Evolutionary conservation across 1,284 basidiomycete species (phyloP).

Genomic region (Rhodotorula sp.): DNA sequence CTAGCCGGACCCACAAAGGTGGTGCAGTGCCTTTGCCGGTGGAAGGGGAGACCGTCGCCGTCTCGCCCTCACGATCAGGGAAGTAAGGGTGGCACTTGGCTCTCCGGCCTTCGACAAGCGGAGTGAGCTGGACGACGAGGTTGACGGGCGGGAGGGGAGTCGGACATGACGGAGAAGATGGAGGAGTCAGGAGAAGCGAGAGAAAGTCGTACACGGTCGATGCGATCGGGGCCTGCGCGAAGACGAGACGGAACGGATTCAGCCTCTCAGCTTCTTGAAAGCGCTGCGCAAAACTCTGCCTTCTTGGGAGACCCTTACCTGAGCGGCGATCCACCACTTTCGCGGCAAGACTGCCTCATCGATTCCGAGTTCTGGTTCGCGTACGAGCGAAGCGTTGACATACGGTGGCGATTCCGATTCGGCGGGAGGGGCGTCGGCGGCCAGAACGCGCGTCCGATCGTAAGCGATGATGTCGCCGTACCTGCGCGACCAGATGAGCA

Average conservation of each 20-base stretch:
- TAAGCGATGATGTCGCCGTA: conserved; percentile 71
- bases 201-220: conserved; percentile 70
- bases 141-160: conserved; percentile 13
- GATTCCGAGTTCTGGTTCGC: conserved; percentile 61
- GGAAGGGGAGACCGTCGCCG: conserved; percentile 57
- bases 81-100: conserved; percentile 75
- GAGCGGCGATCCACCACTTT: conserved; percentile 77
- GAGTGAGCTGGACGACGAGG: conserved; percentile 70
- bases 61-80: conserved; percentile 60
- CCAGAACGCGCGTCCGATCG: conserved; percentile 67
- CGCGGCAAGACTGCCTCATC: conserved; percentile 1
- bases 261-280: not conserved
- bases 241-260: not conserved
- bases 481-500: conserved; percentile 44
- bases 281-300: not conserved
- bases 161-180: conserved; percentile 6
- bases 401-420: conserved; percentile 51
- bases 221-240: conserved; percentile 61
- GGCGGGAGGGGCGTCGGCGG: conserved; percentile 44
- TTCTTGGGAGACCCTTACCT: conserved; percentile 48
- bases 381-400: conserved; percentile 78
- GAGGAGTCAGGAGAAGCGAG: conserved; percentile 56
- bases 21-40: conserved; percentile 44
- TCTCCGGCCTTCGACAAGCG: conserved; percentile 61
- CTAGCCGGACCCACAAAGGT: conserved; percentile 28